Evolutionary conservation across 2,329 filamentous ascomycete species (phyloP).

Genomic region (Aspergillus sergii): DNA sequence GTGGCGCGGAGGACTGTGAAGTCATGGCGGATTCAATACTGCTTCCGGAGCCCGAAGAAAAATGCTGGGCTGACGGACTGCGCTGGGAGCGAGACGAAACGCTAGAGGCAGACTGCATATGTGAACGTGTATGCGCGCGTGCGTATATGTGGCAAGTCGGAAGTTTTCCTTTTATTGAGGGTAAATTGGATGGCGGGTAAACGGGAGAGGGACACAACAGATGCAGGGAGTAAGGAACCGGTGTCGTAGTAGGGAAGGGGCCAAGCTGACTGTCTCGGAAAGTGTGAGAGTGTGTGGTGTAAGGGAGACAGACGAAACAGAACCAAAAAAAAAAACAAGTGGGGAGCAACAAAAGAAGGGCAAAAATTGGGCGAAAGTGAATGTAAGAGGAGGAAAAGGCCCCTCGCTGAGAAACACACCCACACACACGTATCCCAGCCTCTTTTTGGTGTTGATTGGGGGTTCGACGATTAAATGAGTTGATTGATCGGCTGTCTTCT

Average conservation of each 20-base stretch:
- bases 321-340: neutral
- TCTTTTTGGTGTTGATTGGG: conserved; percentile 2
- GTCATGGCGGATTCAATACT: conserved; percentile 53
- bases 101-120: conserved; percentile 26
- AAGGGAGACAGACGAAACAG: conserved; percentile 15
- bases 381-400: neutral
- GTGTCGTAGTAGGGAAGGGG: conserved; percentile 12
- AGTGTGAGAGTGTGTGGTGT: conserved; percentile 12
- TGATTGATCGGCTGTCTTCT: neutral
- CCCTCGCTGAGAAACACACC: neutral
- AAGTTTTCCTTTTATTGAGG: conserved; percentile 5
- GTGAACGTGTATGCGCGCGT: conserved; percentile 7
- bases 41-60: conserved; percentile 46
- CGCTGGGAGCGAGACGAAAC: conserved; percentile 47
- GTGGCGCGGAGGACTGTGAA: conserved; percentile 61
- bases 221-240: conserved; percentile 14
- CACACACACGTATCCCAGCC: conserved; percentile 4
- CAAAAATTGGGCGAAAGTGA: conserved; percentile 4
- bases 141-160: neutral
- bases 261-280: conserved; percentile 7
- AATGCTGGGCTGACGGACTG: conserved; percentile 44
- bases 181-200: neutral
- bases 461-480: neutral
- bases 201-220: conserved; percentile 8
- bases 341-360: conserved; percentile 7